Base-by-base conservation (phyloP, 2,329 filamentous ascomycete species). In the Xylariaceae sp. region DNA sequence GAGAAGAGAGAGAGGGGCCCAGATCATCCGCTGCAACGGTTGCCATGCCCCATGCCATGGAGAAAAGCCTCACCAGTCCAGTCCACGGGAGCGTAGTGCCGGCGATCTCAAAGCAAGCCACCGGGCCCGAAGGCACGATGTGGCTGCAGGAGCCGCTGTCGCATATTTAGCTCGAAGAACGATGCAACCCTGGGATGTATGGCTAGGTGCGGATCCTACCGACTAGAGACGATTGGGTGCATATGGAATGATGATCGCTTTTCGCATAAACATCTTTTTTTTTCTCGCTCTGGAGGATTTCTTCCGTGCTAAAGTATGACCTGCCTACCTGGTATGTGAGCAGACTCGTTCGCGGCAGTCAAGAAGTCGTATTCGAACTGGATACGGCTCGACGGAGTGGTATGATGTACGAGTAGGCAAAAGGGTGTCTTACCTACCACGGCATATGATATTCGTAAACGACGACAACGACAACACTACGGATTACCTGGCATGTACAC, bases 131-230 rank as follows among this genome's bases (percentile, higher is more conserved):
- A 54, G 56, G 52, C 61, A 52, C 62, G 58, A 63, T 65, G 63
- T 65, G 63, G 63, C 63, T 65, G 63, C 63, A 65, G 63, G 61
- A 65, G 61, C 63, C 63, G 63, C 48, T 53, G 56, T 61, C 58
- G 62, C 62, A 64, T 62, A 35, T n/a, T 35, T 51, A 57, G 60
- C 57, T 56, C 51, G 39, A 30, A 59, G 58, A 60, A 57, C 60
- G 61, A 64, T 64, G 62, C 58, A 63, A 64, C 62, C 61, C 57
- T 58, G 57, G 56, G 8, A 41, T 41, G 37, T 9, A 10, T 56
- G 54, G 49, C 49, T 56, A 47, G 59, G 57, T 41, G 57, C 61
- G 54, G 59, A 37, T 58, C 51, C 54, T 49, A 52, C 57, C 37
- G 53, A 49, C 53, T 51, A n/a, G 23, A 18, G 17, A 18, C 17